phyloP scores from a whole-genome alignment of 768 basidiomycete genomes.

The Lentinula raphanica region DNA sequence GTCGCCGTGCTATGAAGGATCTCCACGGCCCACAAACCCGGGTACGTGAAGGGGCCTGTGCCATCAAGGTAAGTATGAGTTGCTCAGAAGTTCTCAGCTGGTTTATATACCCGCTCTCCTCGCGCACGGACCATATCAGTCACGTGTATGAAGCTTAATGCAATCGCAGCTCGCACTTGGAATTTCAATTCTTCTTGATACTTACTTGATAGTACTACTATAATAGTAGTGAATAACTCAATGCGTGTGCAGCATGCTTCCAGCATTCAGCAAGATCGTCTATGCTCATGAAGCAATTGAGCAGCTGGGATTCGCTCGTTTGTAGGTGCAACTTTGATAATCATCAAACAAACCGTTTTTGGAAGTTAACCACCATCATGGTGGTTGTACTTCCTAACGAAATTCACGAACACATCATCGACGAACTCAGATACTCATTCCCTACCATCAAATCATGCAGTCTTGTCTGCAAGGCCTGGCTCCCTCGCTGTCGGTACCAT shows the following conservation, averaged over 20 bases:
- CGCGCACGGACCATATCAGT: slow-evolving; percentile 1
- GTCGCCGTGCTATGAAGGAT: slow-evolving; percentile 8
- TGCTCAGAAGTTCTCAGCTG: background rate
- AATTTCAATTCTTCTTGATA: no score
- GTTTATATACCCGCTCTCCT: background rate
- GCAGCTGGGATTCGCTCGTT: no score
- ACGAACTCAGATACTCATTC: background rate
- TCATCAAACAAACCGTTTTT: background rate
- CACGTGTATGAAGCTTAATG: background rate
- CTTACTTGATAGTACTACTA: no score
- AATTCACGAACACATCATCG: background rate
- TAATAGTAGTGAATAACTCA: no score
- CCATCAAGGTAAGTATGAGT: slow-evolving; percentile 10
- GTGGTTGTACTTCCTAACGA: background rate
- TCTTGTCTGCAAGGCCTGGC: slow-evolving; percentile 2
- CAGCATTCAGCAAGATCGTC: no score
- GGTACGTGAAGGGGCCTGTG: slow-evolving; percentile 7
- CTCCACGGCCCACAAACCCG: slow-evolving; percentile 8
- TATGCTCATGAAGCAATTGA: no score
- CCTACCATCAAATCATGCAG: background rate
- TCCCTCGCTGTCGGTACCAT: background rate
- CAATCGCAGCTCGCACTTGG: no score
- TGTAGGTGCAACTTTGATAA: background rate
- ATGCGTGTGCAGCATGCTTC: no score
- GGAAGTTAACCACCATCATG: slow-evolving; percentile 1